Evolutionary conservation across 371 early-diverging fungal genomes (phyloP).

Genomic region (Umbelopsis sp.): DNA sequence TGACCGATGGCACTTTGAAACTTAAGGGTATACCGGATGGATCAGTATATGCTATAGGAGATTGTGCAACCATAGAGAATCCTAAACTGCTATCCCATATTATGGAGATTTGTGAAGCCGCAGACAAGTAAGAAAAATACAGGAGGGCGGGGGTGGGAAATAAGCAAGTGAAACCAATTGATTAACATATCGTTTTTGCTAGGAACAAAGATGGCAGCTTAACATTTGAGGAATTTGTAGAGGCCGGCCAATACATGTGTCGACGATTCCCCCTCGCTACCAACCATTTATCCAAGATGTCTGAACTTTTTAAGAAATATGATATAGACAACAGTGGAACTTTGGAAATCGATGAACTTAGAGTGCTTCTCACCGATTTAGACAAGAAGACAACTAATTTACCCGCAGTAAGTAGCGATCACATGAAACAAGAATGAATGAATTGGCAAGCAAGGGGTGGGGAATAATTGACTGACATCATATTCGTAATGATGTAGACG

Average conservation of each 20-base stretch:
- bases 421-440: too few relatives aligned
- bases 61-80: conserved; percentile 82
- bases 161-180: not conserved
- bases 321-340: conserved; percentile 62
- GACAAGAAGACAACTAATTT: conserved; percentile 72
- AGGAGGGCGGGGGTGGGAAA: not conserved
- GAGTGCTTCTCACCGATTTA: conserved; percentile 57
- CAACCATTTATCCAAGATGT: conserved; percentile 55
- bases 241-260: conserved; percentile 40
- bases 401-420: conserved; percentile 64
- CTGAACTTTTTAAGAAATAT: conserved; percentile 58
- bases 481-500: conserved; percentile 46
- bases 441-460: too few relatives aligned
- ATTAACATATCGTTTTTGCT: not conserved
- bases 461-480: not conserved
- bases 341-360: conserved; percentile 68
- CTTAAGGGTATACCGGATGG: conserved; percentile 66
- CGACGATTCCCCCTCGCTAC: conserved; percentile 56
- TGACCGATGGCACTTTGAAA: conserved; percentile 74
- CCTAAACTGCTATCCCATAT: conserved; percentile 65
- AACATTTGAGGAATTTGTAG: conserved; percentile 52
- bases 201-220: conserved; percentile 54
- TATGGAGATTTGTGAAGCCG: conserved; percentile 52
- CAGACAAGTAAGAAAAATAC: conserved; percentile 44
- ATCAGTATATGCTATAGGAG: conserved; percentile 84